Base-by-base conservation (phyloP, 1,284 basidiomycete genomes). In the Cryptococcus jaspeensis region DNA sequence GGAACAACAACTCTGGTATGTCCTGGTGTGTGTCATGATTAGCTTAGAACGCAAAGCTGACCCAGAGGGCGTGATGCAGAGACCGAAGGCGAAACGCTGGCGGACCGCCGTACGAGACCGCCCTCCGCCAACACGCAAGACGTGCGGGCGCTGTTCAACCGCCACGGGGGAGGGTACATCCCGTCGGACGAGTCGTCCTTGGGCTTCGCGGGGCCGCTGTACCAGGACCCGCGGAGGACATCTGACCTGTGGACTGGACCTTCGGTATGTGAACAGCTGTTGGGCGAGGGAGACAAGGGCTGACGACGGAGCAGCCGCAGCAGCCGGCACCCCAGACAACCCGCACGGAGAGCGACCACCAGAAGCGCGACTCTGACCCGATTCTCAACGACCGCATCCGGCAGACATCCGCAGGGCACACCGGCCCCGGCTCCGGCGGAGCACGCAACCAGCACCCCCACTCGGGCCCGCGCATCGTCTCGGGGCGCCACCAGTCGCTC, bases 61-160 rank as follows among this genome's bases (percentile, higher is more conserved):
- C 6, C 59, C 55, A 15, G 56, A 51, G 12, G 59, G 28, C 4
- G 53, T 20, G 60, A 53, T 36, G 78, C 88, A 72, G 86, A 85
- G 35, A 83, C 85, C 47, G 81, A 84, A 45, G 78, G 83, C 28
- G 87, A 89, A 67, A 80, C 85, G 39, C 83, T 85, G 69, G 84
- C 85, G 15, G 89, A 90, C 71, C 83, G 89, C 53, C 81, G 90
- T 45, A 80, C 92, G 50, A 85, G 91, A 48, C 80, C 93, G 56
- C 90, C 90, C 11, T 90, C 86, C 63, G 92, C 91, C 9, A 90
- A 92, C 3, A 90, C 92, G 0, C 20, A 46, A 16, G 92, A 97
- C 70, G 93, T 98, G 58, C 97, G 97, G 78, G 92, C 94, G 0
- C 77, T 97, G 59, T 97, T 98, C 79, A 91, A 85, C 60, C 82